Evolutionary conservation across 2,329 filamentous ascomycete genomes (phyloP).

Genomic region (Pseudogymnoascus sp.): DNA sequence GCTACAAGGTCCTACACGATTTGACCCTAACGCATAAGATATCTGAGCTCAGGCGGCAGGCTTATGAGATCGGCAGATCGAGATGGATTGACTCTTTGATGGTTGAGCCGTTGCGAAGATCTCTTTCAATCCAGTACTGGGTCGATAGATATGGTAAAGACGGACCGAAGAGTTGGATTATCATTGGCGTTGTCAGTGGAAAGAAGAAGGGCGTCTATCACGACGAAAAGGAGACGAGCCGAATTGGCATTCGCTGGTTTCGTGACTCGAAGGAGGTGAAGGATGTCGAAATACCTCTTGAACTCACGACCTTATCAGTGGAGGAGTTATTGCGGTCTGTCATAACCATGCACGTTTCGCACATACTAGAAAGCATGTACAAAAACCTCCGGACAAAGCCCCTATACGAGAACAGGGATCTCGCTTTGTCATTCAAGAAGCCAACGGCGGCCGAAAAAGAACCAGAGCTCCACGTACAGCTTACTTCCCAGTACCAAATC

Average conservation of each 20-base stretch:
- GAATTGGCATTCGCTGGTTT: constrained; percentile 70
- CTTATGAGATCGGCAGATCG: constrained; percentile 57
- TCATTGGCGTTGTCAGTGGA: constrained; percentile 73
- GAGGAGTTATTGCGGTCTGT: constrained; percentile 67
- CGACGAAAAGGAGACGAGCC: constrained; percentile 43
- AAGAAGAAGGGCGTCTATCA: constrained; percentile 35
- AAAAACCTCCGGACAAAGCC: constrained; percentile 51
- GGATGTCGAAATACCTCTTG: constrained; percentile 58
- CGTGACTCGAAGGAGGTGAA: constrained; percentile 70
- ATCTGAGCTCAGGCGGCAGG: constrained; percentile 71
- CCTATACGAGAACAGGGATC: constrained; percentile 53
- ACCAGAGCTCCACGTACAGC: constrained; percentile 60
- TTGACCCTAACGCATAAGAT: constrained; percentile 88
- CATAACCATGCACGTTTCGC: constrained; percentile 66
- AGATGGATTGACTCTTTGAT: constrained; percentile 73
- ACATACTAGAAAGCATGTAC: constrained; percentile 62
- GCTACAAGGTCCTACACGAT: constrained; percentile 82
- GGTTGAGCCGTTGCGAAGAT: constrained; percentile 73
- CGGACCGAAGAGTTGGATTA: constrained; percentile 79
- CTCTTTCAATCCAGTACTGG: constrained; percentile 90
- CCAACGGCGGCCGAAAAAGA: constrained; percentile 57
- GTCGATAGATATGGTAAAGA: constrained; percentile 47
- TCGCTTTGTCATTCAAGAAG: constrained; percentile 50
- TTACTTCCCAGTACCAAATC: constrained; percentile 56
- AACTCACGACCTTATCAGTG: constrained; percentile 61